A percentile compares a stretch with the other conserved stretches of the same genome.
Conservation (phyloP, 768 basidiomycete species). For the Auricularia sp. region DNA sequence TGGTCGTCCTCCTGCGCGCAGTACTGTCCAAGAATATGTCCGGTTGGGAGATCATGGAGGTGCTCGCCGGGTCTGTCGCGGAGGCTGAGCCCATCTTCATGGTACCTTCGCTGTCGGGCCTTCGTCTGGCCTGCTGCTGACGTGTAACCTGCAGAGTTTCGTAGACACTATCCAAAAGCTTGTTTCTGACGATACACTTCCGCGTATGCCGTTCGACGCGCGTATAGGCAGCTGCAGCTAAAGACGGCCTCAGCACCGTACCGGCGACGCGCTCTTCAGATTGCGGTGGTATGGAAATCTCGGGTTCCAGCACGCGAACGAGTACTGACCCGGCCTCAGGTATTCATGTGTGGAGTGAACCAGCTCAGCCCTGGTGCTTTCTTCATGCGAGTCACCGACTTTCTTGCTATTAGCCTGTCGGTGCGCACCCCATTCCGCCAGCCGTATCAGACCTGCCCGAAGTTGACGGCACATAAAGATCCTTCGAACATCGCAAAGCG, state of each 20-base stretch:
- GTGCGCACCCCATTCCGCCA: conserved; percentile 12
- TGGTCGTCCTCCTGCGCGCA: conserved; percentile 35
- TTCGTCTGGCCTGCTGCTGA: background rate
- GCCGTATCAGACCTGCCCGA: background rate
- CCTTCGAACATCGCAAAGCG: conserved; percentile 43
- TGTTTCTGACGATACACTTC: conserved; percentile 33
- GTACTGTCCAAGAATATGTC: conserved; percentile 47
- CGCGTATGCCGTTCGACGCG: conserved; percentile 27
- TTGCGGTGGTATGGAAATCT: background rate
- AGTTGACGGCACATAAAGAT: conserved; percentile 28
- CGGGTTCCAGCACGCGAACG: background rate
- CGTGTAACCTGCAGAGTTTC: conserved; percentile 31
- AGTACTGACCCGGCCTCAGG: conserved; percentile 31
- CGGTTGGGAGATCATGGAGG: conserved; percentile 67
- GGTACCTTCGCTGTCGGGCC: conserved; percentile 21
- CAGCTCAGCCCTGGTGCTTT: conserved; percentile 65
- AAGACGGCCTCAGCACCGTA: background rate
- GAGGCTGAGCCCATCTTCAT: conserved; percentile 51
- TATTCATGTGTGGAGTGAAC: conserved; percentile 46
- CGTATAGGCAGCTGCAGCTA: conserved; percentile 2
- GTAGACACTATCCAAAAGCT: conserved; percentile 36
- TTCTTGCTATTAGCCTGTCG: conserved; percentile 39
- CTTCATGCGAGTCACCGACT: conserved; percentile 54
- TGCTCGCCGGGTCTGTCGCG: conserved; percentile 49
- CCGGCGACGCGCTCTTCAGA: background rate